Evolutionary conservation across 2,329 filamentous ascomycete genomes (phyloP).

Genomic region (Trichoderma asperellum): DNA sequence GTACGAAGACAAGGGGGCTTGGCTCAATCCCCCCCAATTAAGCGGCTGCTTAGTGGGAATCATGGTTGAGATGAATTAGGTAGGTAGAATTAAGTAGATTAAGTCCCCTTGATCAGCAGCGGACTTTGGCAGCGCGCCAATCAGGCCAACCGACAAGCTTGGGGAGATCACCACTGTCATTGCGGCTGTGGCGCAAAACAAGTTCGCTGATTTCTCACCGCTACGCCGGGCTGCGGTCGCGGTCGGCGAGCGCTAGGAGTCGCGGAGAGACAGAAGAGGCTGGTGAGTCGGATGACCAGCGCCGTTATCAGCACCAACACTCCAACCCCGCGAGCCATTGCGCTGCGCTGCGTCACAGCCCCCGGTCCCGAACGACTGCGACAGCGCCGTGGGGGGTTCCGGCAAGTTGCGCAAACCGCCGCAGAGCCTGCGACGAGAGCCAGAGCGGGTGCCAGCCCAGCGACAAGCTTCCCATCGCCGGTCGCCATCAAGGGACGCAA

Average conservation of each 20-base stretch:
- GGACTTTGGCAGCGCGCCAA: conserved; percentile 16
- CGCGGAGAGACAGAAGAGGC: background rate
- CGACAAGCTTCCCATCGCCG: background rate
- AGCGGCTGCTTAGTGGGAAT: conserved; percentile 17
- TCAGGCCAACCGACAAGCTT: background rate
- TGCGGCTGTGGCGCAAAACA: conserved; percentile 24
- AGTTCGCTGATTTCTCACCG: conserved; percentile 22
- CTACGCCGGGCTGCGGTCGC: conserved; percentile 14
- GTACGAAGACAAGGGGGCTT: conserved; percentile 19
- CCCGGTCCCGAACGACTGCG: conserved; percentile 1
- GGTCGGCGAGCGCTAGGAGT: conserved; percentile 9
- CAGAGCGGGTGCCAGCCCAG: background rate
- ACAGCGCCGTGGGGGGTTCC: conserved; percentile 18
- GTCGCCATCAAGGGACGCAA: conserved; percentile 5
- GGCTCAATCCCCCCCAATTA: conserved; percentile 17
- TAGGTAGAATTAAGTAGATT: conserved; percentile 20
- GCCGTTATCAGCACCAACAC: conserved; percentile 25
- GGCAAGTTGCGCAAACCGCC: background rate
- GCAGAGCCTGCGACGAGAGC: background rate
- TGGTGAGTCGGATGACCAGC: conserved; percentile 27
- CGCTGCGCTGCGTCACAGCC: conserved; percentile 23
- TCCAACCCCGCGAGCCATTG: conserved; percentile 24
- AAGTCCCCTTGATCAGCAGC: conserved; percentile 17
- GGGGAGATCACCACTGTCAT: conserved; percentile 18
- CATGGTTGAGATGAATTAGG: conserved; percentile 16